Evolutionary conservation across 2,329 filamentous ascomycete genomes (phyloP), one percentile per base, ranked within the genome.

Genomic region (Sporothrix curviconia): DNA sequence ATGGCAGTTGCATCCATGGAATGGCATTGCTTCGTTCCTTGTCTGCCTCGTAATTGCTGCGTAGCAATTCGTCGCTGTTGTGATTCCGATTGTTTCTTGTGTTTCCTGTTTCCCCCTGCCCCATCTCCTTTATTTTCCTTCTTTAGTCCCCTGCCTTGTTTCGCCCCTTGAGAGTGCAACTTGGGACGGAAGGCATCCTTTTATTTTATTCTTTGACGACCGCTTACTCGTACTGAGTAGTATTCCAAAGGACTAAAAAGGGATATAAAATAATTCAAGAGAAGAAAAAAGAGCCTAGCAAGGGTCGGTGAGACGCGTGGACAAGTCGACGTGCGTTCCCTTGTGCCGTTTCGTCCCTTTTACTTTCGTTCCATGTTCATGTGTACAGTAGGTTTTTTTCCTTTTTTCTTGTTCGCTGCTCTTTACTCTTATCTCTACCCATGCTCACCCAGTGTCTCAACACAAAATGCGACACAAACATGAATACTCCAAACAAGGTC

Each of bases 281-380:
- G 7, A 25, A 34, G 32, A 34, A 17, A 44, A 52, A 15, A 19
- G 14, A 42, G 7, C 43, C 19, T 28, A 15, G 43, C 15, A 47
- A 49, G 34, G 24, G 32, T 37, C 19, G n/a, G 53, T 55, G 53
- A 55, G 42, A 55, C 54, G 43, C 37, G 42, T 46, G 40, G 22
- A 22, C 34, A 46, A 22, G 7, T 50, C 40, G 15, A 55, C 42
- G 15, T 36, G 42, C 17, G 15, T 40, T 24, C 12, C 34, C 43
- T 24, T 40, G 34, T 49, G 49, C 54, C 42, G 52, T 47, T 46
- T 43, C 51, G 36, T 39, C 49, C 36, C 49, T 40, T 40, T 32
- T 42, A 9, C n/a, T 37, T 32, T n/a, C 28, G 11, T 5, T 25
- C 49, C 34, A n/a, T 40, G 7, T 14, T 52, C 30, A 22, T 19